Percentiles rank a stretch among this genome's conserved stretches.
These are phyloP conservation scores for Phanerodontia chrysosporium DNA, from an alignment of 768 basidiomycete genomes.

Conservation along the genomic window DNA sequence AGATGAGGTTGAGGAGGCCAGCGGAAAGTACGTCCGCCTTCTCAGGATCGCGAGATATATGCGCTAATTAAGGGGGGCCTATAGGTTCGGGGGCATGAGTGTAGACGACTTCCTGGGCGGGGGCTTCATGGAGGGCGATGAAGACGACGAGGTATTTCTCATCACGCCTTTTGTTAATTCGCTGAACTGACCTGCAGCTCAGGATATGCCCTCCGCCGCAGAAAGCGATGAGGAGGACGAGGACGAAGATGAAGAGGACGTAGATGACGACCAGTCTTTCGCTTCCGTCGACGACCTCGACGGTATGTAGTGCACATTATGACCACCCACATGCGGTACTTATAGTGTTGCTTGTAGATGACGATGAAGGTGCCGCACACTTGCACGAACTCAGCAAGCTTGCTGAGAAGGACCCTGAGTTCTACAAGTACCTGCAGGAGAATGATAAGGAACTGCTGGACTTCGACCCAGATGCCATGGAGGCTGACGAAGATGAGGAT, in stretches of 20 bases:
- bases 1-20: conserved; percentile 19
- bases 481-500: conserved; percentile 19
- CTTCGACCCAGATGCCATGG: conserved; percentile 50
- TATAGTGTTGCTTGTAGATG: background rate
- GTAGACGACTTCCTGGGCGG: conserved; percentile 76
- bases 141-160: conserved; percentile 39
- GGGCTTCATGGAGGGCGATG: conserved; percentile 65
- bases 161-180: background rate
- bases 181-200: conserved; percentile 15
- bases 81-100: conserved; percentile 51
- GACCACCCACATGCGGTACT: too few relatives aligned
- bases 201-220: conserved; percentile 30
- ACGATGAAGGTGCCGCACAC: conserved; percentile 70
- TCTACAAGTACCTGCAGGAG: conserved; percentile 96
- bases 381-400: conserved; percentile 80
- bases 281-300: conserved; percentile 79
- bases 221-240: conserved; percentile 35
- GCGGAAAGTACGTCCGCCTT: conserved; percentile 20
- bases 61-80: background rate
- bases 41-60: background rate
- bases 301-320: conserved; percentile 30
- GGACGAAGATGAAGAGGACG: conserved; percentile 37
- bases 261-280: conserved; percentile 62
- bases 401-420: conserved; percentile 97
- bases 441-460: conserved; percentile 90